Base-by-base conservation (phyloP, 768 basidiomycete species). In the Mycena metata region DNA sequence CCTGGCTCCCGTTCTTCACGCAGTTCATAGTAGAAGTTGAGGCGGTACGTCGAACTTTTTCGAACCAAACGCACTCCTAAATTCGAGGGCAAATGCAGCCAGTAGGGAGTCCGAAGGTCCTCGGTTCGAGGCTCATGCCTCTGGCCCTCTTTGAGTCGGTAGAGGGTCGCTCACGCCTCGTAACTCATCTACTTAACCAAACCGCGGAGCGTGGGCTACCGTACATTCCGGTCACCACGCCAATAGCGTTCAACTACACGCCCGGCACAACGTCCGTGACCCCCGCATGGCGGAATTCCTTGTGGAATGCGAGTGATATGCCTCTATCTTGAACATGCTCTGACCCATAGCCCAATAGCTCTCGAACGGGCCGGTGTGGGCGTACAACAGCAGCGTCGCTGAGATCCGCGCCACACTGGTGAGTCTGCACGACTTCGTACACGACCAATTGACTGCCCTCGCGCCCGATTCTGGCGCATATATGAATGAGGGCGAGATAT, bases 401-500 rank as follows among this genome's bases (percentile, higher is more conserved):
- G 8, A 66, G 8, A 43, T 66, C 73, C 72, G 30, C 78, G 80
- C 35, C 69, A 79, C 21, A 62, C 80, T 63, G 23, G 21, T 23
- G 30, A 51, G 67, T 45, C 61, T 66, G 13, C 70, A 78, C 54
- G 16, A 75, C 68, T 21, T 75, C 71, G 54, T 54, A 16, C 55
- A 43, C 21, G 49, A 30, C 19, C 23, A 61, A 10, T 43, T 70
- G 68, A 24, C 24, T 17, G 33, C 24, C 41, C 70, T 72, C 23
- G 55, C 69, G 9, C 72, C 72, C 3, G 50, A 68, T 15, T 70
- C 72, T 10, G 80, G 80, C 6, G 73, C 80, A 13, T 81, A 81
- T 66, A 74, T 78, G 79, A 81, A 80, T 61, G 80, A 81, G 51
- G 80, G 76, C 24, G 75, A 79, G 51, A 76, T 80, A 3, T 81